Conservation (phyloP, 768 basidiomycete genomes). For the Tricholoma flavovirens region DNA sequence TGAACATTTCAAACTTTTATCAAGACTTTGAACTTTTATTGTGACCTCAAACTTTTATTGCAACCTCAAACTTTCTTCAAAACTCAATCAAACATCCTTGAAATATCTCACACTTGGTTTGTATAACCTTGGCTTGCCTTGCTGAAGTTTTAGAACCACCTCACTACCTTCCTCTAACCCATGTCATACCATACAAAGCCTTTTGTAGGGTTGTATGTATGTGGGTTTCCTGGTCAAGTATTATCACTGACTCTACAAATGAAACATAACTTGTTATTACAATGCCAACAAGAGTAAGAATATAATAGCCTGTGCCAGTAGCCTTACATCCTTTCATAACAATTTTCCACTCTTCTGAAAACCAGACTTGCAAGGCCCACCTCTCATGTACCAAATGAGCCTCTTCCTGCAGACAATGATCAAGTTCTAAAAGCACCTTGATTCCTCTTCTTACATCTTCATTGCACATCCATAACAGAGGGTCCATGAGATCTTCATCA, state of each 20-base stretch:
- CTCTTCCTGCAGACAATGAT: conserved; percentile 20
- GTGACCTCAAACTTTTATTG: too few species aligned
- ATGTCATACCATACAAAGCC: too few species aligned
- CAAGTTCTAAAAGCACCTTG: conserved; percentile 18
- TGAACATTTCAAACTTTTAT: too few species aligned
- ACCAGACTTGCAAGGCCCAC: conserved; percentile 9
- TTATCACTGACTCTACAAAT: background rate
- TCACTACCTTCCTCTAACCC: too few species aligned
- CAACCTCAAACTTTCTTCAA: too few species aligned
- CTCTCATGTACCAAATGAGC: conserved; percentile 8
- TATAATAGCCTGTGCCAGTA: background rate
- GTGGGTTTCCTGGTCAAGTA: too few species aligned
- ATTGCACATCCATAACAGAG: conserved; percentile 25
- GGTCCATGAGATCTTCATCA: conserved; percentile 11
- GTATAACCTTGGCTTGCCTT: too few species aligned
- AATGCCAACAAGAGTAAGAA: background rate
- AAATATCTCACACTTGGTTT: too few species aligned
- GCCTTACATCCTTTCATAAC: background rate
- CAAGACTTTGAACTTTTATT: too few species aligned
- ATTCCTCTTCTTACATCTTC: conserved; percentile 24
- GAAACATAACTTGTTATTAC: background rate
- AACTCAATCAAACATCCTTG: too few species aligned
- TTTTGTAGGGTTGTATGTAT: too few species aligned
- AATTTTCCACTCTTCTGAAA: conserved; percentile 24
- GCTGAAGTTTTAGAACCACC: too few species aligned